Conservation (phyloP, 2,329 filamentous ascomycete species). For the Ramularia endophylla region DNA sequence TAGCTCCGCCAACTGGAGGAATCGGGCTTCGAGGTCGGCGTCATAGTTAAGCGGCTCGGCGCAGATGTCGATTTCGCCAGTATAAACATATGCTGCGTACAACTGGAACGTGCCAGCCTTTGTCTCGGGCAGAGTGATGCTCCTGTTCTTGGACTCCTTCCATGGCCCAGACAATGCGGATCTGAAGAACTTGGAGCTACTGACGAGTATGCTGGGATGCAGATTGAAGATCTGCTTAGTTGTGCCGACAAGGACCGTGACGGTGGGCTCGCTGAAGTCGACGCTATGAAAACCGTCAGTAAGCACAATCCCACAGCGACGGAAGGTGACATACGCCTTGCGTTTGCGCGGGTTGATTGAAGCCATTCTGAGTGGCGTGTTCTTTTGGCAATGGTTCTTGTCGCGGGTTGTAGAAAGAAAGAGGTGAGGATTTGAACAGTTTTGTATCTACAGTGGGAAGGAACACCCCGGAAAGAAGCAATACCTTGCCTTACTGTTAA, state of each 20-base stretch:
- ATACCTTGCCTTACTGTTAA: too few species aligned
- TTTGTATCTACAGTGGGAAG: too few species aligned
- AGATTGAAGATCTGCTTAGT: slow-evolving; percentile 2
- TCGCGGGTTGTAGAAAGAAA: too few species aligned
- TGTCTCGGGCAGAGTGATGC: slow-evolving; percentile 1
- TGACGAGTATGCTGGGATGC: slow-evolving; percentile 7
- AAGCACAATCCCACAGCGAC: background rate
- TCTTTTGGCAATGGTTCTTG: too few species aligned
- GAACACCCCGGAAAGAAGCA: too few species aligned
- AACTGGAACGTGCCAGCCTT: background rate
- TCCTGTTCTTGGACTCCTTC: background rate
- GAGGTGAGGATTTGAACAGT: too few species aligned
- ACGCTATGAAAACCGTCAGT: background rate
- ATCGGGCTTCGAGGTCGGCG: background rate
- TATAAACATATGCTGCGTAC: slow-evolving; percentile 9
- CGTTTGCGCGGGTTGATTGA: slow-evolving; percentile 3
- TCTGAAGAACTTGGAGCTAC: slow-evolving; percentile 9
- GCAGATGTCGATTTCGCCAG: background rate
- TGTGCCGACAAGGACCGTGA: slow-evolving; percentile 4
- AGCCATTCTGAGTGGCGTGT: too few species aligned
- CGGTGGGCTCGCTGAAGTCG: slow-evolving; percentile 6
- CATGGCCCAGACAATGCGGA: slow-evolving; percentile 7
- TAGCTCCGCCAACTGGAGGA: slow-evolving; percentile 2
- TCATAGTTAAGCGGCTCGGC: slow-evolving; percentile 1
- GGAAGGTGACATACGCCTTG: slow-evolving; percentile 1